Base-by-base conservation (phyloP, 768 basidiomycete genomes). In the Cyclocybe cylindracea region DNA sequence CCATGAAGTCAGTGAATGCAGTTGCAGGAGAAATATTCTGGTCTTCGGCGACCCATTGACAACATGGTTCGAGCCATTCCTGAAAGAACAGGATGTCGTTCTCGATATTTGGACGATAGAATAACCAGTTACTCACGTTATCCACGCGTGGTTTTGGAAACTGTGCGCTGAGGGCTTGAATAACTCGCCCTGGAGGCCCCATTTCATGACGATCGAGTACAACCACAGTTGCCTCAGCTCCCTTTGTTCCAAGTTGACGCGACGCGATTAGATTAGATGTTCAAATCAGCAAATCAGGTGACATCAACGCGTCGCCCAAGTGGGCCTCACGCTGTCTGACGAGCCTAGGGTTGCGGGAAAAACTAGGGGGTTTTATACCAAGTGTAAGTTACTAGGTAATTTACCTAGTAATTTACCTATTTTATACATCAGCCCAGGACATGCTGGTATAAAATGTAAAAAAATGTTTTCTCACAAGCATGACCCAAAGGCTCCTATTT, bases 61-160 rank as follows among this genome's bases (percentile, higher is more conserved):
- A 85, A 60, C 91, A 93, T 29, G 78, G 84, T 39, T 80, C 73
- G 9, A 92, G 79, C 91, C 91, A 93, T 65, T 84, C 84, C 89
- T 91, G 51, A n/a, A 33, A 47, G 51, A 37, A 43, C 41, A 35
- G 37, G 14, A 58, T 46, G 46, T 33, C 42, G 43, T 1, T 31
- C 37, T 49, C 44, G 51, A 14, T 31, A 13, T 13, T 29, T 7
- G 37, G 3, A 3, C 5, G 19, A 37, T 18, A 16, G n/a, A 16
- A n/a, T 29, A 24, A 24, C 24, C 4, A 32, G n/a, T 8, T 7
- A 65, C 78, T 58, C 66, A 85, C 87, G 51, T 78, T 78, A 63
- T 90, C 87, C 9, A 91, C 73, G 47, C 70, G 67, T 19, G 89
- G 89, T 51, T 72, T 82, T 37, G 81, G 81, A 66, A 86, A 88